These are phyloP conservation scores for Akanthomyces dipterigenus DNA, from an alignment of 2,329 filamentous ascomycete genomes.

Conservation along the genomic window DNA sequence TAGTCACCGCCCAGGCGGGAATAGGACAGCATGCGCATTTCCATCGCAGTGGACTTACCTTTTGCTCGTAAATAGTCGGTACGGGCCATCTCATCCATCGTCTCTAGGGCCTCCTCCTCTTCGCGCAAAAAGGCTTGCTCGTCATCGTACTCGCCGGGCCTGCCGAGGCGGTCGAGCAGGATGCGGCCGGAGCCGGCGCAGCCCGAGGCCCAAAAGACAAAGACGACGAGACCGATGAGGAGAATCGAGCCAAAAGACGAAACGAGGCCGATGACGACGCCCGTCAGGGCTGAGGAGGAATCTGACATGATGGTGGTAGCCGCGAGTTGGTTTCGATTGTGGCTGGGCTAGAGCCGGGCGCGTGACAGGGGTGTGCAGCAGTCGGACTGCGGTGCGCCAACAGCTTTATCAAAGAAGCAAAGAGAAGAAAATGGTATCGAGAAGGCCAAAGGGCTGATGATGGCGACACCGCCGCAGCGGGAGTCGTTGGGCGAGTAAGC, in stretches of 20 bases:
- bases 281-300: conserved; percentile 49
- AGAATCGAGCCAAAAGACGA: conserved; percentile 90
- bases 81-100: conserved; percentile 88
- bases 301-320: conserved; percentile 16
- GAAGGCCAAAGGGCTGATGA: background rate
- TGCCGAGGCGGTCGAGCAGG: conserved; percentile 83
- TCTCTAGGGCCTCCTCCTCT: conserved; percentile 89
- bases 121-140: conserved; percentile 91
- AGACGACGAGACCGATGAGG: conserved; percentile 76
- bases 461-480: conserved; percentile 12
- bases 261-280: conserved; percentile 89
- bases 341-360: conserved; percentile 2
- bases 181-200: conserved; percentile 77
- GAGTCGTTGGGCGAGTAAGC: background rate
- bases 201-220: conserved; percentile 76
- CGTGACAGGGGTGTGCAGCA: background rate
- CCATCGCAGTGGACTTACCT: conserved; percentile 51
- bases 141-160: conserved; percentile 95
- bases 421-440: background rate
- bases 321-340: background rate
- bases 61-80: conserved; percentile 92
- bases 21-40: background rate
- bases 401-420: too few relatives aligned
- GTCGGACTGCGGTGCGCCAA: background rate
- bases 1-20: background rate